Evolutionary conservation across 1,139 yeast genomes (phyloP).

Genomic region (Geotrichum histeridarum): DNA sequence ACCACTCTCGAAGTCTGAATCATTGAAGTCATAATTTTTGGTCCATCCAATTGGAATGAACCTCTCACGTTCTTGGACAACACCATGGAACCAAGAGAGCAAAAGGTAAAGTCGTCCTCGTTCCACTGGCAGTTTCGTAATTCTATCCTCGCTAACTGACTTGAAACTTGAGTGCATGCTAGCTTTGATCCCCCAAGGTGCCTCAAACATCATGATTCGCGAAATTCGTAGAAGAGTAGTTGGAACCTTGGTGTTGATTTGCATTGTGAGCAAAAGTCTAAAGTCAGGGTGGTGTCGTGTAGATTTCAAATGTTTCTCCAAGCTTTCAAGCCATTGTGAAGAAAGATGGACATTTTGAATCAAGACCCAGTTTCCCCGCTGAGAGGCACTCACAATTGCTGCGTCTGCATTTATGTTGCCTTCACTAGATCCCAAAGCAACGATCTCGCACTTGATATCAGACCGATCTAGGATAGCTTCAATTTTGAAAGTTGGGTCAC

Average conservation of each 20-base stretch:
- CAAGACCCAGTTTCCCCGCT: conserved; percentile 59
- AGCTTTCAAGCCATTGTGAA: conserved; percentile 52
- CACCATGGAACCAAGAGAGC: conserved; percentile 65
- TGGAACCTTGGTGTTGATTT: conserved; percentile 49
- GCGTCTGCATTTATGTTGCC: conserved; percentile 53
- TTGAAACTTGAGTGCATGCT: conserved; percentile 41
- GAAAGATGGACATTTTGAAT: conserved; percentile 78
- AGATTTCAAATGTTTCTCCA: conserved; percentile 46
- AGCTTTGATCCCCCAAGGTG: conserved; percentile 54
- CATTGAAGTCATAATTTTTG: conserved; percentile 62
- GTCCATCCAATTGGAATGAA: conserved; percentile 61
- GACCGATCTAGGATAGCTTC: conserved; percentile 41
- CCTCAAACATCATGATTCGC: conserved; percentile 54
- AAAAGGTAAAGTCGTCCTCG: conserved; percentile 49
- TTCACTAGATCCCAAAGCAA: conserved; percentile 77
- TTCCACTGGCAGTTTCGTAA: conserved; percentile 41
- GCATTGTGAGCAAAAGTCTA: conserved; percentile 58
- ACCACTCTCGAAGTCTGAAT: conserved; percentile 63
- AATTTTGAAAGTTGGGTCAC: conserved; percentile 61
- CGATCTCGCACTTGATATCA: conserved; percentile 37
- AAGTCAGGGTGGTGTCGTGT: conserved; percentile 37
- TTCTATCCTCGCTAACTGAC: conserved; percentile 26
- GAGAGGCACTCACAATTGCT: conserved; percentile 46
- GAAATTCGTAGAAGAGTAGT: conserved; percentile 50
- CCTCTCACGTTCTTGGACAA: conserved; percentile 54